Conservation (phyloP, 2,329 filamentous ascomycete genomes). For the Venturia pyrina region DNA sequence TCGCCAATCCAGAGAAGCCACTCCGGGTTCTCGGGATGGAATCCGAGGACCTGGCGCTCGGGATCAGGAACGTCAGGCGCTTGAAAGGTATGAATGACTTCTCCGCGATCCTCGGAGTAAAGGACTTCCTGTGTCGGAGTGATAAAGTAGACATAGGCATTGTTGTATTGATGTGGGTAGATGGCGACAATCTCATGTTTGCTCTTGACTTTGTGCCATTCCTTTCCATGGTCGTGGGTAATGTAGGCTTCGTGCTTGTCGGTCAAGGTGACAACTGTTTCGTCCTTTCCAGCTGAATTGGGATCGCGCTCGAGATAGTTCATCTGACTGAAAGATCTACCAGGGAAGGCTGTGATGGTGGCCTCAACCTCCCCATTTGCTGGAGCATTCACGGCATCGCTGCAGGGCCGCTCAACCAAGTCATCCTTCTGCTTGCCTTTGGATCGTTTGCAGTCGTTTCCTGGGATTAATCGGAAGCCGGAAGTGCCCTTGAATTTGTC, state of each 20-base stretch:
- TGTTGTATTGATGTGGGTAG: constrained; percentile 68
- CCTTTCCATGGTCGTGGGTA: constrained; percentile 79
- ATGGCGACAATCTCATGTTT: constrained; percentile 61
- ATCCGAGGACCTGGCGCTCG: constrained; percentile 51
- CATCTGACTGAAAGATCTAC: constrained; percentile 44
- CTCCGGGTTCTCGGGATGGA: constrained; percentile 71
- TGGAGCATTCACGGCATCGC: constrained; percentile 46
- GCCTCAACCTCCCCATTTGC: constrained; percentile 57
- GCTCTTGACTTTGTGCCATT: constrained; percentile 55
- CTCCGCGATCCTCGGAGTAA: constrained; percentile 73
- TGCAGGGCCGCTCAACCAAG: constrained; percentile 63
- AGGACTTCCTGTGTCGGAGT: constrained; percentile 58
- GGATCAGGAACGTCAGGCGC: constrained; percentile 52
- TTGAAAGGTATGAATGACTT: constrained; percentile 63
- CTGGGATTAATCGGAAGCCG: constrained; percentile 83
- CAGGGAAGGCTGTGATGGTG: constrained; percentile 51
- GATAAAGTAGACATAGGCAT: constrained; percentile 79
- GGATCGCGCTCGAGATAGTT: constrained; percentile 73
- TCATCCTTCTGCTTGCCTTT: constrained; percentile 33
- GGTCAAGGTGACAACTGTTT: constrained; percentile 59
- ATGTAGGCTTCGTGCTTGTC: constrained; percentile 55
- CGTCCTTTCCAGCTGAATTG: constrained; percentile 44
- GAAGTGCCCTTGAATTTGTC: constrained; percentile 77
- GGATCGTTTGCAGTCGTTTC: constrained; percentile 36
- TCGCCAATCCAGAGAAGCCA: constrained; percentile 87